Conservation (phyloP, 805 yeast species). For the Metschnikowia koreensis region DNA sequence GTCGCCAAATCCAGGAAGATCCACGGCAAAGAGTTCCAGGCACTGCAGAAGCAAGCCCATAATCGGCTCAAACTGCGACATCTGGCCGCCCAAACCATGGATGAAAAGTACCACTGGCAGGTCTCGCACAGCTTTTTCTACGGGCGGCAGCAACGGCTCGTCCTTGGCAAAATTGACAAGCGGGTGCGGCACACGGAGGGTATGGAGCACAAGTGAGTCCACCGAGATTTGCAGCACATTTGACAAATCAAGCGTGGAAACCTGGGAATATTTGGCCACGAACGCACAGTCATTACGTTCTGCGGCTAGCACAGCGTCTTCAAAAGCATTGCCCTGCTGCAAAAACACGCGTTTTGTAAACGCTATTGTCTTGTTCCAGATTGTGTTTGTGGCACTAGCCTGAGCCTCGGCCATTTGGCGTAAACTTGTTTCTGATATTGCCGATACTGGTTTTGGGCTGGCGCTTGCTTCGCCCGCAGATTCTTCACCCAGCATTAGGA, state of each 20-base stretch:
- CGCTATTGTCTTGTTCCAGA: conserved; percentile 24
- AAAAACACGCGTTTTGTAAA: conserved; percentile 26
- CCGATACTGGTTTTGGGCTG: not conserved
- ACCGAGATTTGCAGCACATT: conserved; percentile 16
- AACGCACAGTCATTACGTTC: conserved; percentile 59
- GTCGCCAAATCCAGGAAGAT: conserved; percentile 87
- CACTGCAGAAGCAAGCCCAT: conserved; percentile 61
- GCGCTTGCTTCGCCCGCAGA: not conserved
- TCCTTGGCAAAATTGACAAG: conserved; percentile 24
- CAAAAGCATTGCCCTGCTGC: conserved; percentile 35
- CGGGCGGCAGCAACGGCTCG: conserved; percentile 17
- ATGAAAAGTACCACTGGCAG: conserved; percentile 65
- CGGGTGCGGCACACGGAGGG: conserved; percentile 53
- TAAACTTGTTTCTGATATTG: conserved; percentile 8
- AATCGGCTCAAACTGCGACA: conserved; percentile 78
- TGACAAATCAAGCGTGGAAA: conserved; percentile 38
- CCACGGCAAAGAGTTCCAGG: conserved; percentile 66
- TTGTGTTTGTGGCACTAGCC: conserved; percentile 19
- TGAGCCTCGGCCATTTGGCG: conserved; percentile 12
- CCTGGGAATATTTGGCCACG: conserved; percentile 45
- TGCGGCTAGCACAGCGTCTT: conserved; percentile 34
- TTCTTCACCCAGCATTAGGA: conserved; percentile 2
- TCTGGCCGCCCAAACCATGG: conserved; percentile 91
- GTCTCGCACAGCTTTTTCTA: conserved; percentile 38
- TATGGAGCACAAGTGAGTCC: conserved; percentile 37